Base-by-base conservation (phyloP, 1,139 yeast species). In the Debaryomyces fabryi region DNA sequence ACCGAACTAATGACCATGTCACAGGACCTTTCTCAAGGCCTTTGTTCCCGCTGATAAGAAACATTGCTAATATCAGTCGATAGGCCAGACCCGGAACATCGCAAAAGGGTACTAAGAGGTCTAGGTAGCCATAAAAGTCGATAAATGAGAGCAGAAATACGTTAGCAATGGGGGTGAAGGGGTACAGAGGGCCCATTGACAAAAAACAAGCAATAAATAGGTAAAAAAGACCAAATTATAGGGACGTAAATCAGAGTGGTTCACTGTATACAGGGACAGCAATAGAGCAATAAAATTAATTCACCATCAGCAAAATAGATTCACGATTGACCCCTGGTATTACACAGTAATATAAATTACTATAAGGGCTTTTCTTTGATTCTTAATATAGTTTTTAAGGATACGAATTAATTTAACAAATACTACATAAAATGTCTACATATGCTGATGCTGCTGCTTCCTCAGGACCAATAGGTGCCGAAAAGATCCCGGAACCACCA, bases 381-480 rank as follows among this genome's bases (percentile, higher is more conserved):
- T 39, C n/a, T 13, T 21, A 30, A 20, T 4, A 18, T 27, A 20
- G 40, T 29, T 27, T 25, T 39, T 29, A 40, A 40, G 33, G 33
- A 29, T 40, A 30, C 36, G 13, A 37, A 16, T 37, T 8, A 24
- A 24, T 13, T 15, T 37, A 37, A 40, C n/a, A 20, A 18, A 20
- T 13, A 30, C 18, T 30, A 30, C 8, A 29, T 7, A 39, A 30
- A 24, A 52, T 52, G 55, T 47, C 54, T 35, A 56, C 66, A 36
- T 72, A 72, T 70, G 74, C 77, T 40, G 71, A 72, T 47, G 77
- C 73, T 48, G 78, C 76, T 50, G 70, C 70, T 44, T 62, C 72
- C 20, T 65, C 74, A 4, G 74, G 73, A 9, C 74, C 75, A 39
- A 52, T 54, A 48, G 62, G 60, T 25, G 64, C 61, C 18, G 59